Conservation (phyloP, 805 yeast genomes). For the Kregervanrija fluxuum region DNA sequence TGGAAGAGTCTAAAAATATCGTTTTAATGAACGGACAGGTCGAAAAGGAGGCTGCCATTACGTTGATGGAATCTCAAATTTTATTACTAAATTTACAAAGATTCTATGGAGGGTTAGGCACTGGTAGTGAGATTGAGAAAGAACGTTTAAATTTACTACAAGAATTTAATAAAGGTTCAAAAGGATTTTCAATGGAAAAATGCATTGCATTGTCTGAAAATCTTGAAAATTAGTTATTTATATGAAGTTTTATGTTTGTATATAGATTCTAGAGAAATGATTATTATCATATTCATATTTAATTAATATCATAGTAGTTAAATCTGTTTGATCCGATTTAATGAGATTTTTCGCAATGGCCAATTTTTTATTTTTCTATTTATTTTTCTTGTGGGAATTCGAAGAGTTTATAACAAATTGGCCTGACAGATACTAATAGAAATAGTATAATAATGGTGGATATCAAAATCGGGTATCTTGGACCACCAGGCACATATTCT, state of each 20-base stretch:
- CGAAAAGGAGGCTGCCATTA: constrained; percentile 62
- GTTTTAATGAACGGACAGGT: constrained; percentile 84
- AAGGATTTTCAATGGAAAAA: constrained; percentile 56
- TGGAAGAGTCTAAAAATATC: constrained; percentile 48
- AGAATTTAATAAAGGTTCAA: constrained; percentile 64
- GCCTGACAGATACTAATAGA: neutral
- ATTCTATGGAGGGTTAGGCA: constrained; percentile 67
- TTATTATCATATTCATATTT: no score
- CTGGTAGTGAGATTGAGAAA: constrained; percentile 32
- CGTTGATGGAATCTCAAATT: constrained; percentile 69
- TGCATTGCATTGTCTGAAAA: constrained; percentile 71
- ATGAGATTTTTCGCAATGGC: no score
- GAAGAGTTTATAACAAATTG: no score
- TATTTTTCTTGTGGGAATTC: no score
- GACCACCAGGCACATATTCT: constrained; percentile 90
- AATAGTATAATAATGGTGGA: neutral
- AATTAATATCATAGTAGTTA: no score
- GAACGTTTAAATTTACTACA: constrained; percentile 51
- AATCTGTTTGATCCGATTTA: no score
- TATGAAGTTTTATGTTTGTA: no score
- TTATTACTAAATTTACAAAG: constrained; percentile 71
- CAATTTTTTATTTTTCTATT: no score
- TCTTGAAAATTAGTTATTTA: constrained; percentile 37
- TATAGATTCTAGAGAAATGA: no score
- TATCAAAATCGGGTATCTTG: constrained; percentile 63